These are phyloP conservation scores for Glycyrrhiza uralensis DNA, from an alignment of 306 rosid genomes.

Conservation along the genomic window DNA sequence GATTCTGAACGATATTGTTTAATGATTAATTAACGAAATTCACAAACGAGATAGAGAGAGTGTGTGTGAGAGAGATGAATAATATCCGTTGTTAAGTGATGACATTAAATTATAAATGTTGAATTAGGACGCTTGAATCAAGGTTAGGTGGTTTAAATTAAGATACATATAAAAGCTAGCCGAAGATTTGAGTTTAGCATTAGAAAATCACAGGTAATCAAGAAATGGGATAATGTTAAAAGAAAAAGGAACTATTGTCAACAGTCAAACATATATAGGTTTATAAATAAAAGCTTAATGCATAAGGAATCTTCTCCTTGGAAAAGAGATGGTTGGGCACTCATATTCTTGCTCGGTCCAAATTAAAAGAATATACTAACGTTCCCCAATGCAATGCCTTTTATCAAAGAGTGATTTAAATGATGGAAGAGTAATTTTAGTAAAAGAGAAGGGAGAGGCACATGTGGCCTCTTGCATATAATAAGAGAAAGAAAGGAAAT, in stretches of 20 bases:
- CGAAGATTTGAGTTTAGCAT: neutral
- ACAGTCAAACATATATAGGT: no score
- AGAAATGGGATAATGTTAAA: no score
- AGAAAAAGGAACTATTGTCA: no score
- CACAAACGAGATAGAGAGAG: neutral
- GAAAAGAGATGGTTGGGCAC: no score
- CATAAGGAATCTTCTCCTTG: no score
- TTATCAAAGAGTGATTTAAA: neutral
- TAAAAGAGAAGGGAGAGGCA: no score
- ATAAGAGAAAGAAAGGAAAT: slow-evolving; percentile 38
- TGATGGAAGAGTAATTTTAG: slow-evolving; percentile 16
- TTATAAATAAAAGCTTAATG: no score
- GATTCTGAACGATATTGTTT: no score
- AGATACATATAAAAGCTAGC: slow-evolving; percentile 24
- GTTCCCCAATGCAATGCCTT: neutral
- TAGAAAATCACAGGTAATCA: no score
- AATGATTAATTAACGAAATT: neutral
- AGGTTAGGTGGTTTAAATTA: slow-evolving; percentile 20
- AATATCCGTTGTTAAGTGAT: slow-evolving; percentile 19
- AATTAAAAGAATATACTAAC: no score
- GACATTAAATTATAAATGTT: slow-evolving; percentile 8
- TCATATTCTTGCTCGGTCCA: neutral
- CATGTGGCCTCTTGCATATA: slow-evolving; percentile 41
- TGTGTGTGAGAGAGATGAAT: neutral
- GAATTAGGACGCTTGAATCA: slow-evolving; percentile 24